phyloP scores from a whole-genome alignment of 2,329 filamentous ascomycete genomes.

The Fusarium solani-melongenae region DNA sequence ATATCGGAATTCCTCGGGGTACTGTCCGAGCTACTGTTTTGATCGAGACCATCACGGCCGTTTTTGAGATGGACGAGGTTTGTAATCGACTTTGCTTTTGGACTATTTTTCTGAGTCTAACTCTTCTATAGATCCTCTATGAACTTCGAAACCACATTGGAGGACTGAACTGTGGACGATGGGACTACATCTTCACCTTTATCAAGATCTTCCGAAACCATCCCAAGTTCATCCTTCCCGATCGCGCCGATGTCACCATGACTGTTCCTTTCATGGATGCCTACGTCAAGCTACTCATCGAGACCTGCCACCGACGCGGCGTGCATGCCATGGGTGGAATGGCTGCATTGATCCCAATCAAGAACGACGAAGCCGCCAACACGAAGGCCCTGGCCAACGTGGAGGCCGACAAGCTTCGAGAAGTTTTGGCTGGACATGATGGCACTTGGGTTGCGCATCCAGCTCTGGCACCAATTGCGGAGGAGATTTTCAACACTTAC shows the following conservation, averaged over 20 bases:
- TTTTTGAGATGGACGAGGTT: constrained; percentile 96
- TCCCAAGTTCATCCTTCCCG: constrained; percentile 92
- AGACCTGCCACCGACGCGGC: constrained; percentile 95
- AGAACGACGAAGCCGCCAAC: constrained; percentile 90
- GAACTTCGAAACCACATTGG: constrained; percentile 96
- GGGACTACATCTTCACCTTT: constrained; percentile 99
- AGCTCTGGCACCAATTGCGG: constrained; percentile 86
- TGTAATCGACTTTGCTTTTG: accelerated
- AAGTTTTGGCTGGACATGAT: constrained; percentile 94
- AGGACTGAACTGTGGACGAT: constrained; percentile 96
- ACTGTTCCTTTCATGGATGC: constrained; percentile 98
- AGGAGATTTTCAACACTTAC: constrained; percentile 95
- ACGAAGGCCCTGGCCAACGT: constrained; percentile 94
- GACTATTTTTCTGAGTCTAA: not conserved
- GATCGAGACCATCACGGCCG: constrained; percentile 97
- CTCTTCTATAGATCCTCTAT: constrained; percentile 81
- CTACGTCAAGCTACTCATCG: constrained; percentile 95
- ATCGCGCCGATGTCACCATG: constrained; percentile 94
- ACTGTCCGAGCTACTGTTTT: constrained; percentile 95
- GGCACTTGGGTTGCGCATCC: constrained; percentile 98
- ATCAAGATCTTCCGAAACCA: constrained; percentile 99
- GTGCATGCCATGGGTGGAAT: constrained; percentile 99
- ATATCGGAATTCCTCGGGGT: constrained; percentile 86
- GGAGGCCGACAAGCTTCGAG: constrained; percentile 93
- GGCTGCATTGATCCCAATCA: constrained; percentile 99